Evolutionary conservation across 805 yeast species (phyloP).

Genomic region (Metahyphopichia silvanorum): DNA sequence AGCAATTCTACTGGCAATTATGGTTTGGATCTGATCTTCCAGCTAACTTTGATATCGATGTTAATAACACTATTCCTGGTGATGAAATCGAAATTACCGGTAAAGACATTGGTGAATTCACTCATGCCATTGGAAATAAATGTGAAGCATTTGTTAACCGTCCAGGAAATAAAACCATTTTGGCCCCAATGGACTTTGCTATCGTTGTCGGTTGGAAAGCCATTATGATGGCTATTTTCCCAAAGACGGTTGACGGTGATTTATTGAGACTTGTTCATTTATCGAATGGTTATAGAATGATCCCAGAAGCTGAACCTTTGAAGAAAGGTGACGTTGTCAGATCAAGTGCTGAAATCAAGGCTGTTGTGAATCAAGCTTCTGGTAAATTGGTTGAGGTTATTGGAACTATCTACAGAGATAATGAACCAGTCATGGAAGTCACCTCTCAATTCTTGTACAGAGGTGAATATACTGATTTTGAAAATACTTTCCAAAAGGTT

Average conservation of each 20-base stretch:
- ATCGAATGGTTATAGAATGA: constrained; percentile 91
- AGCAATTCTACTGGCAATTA: constrained; percentile 93
- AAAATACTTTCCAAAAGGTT: constrained; percentile 86
- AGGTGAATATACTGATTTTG: constrained; percentile 83
- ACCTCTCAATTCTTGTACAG: constrained; percentile 95
- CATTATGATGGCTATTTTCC: constrained; percentile 97
- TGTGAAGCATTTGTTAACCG: constrained; percentile 94
- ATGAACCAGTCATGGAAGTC: constrained; percentile 85
- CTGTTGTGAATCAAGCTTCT: constrained; percentile 85
- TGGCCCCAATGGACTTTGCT: constrained; percentile 99
- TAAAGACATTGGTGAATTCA: constrained; percentile 82
- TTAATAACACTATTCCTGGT: constrained; percentile 69
- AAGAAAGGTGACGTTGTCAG: constrained; percentile 83
- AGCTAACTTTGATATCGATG: constrained; percentile 69
- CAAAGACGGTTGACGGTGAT: constrained; percentile 94
- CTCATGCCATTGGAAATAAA: constrained; percentile 95
- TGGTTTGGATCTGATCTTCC: constrained; percentile 76
- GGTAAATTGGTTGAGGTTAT: constrained; percentile 96
- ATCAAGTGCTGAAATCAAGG: constrained; percentile 78
- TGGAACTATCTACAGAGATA: constrained; percentile 79
- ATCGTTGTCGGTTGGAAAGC: constrained; percentile 98
- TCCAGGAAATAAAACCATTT: constrained; percentile 67
- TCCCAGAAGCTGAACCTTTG: constrained; percentile 87
- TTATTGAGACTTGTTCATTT: constrained; percentile 89
- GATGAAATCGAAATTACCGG: constrained; percentile 64